A percentile compares a stretch with the other conserved stretches of the same genome.
Conservation (phyloP, 306 rosid species). For the Rubus parviflorus region DNA sequence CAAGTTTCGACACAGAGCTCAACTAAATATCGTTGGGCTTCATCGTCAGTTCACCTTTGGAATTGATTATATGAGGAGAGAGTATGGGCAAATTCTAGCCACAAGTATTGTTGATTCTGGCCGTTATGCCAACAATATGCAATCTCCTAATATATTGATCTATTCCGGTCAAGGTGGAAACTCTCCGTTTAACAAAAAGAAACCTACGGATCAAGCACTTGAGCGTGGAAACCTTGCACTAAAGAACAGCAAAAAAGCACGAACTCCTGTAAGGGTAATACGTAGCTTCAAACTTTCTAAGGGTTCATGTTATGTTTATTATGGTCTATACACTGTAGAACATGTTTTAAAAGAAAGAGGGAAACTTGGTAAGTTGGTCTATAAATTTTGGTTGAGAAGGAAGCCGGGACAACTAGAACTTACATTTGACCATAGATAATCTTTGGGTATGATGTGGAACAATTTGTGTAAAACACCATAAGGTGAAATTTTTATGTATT, state of each 20-base stretch:
- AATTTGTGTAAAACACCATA: no score
- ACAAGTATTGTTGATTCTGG: slow-evolving; percentile 42
- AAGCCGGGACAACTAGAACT: slow-evolving; percentile 16
- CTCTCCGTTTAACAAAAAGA: neutral
- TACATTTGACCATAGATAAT: no score
- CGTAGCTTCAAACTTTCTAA: neutral
- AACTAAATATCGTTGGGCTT: slow-evolving; percentile 43
- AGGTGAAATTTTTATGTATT: no score
- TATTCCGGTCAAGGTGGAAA: slow-evolving; percentile 48
- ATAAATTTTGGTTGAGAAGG: slow-evolving; percentile 33
- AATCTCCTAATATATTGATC: slow-evolving; percentile 15
- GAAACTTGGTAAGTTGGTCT: slow-evolving; percentile 28
- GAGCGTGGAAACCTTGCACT: slow-evolving; percentile 45
- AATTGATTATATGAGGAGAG: slow-evolving; percentile 33
- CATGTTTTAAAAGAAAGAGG: slow-evolving; percentile 7
- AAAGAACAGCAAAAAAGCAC: slow-evolving; percentile 33
- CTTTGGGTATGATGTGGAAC: no score
- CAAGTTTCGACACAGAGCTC: slow-evolving; percentile 26
- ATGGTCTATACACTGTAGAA: slow-evolving; percentile 39
- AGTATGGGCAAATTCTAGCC: slow-evolving; percentile 22
- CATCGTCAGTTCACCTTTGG: slow-evolving; percentile 25
- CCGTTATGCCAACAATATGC: slow-evolving; percentile 23
- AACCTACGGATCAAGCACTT: slow-evolving; percentile 38
- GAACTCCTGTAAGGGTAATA: slow-evolving; percentile 39
- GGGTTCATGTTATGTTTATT: slow-evolving; percentile 13